These are phyloP conservation scores for Metschnikowia arizonensis DNA, from an alignment of 805 yeast species.

Conservation along the genomic window DNA sequence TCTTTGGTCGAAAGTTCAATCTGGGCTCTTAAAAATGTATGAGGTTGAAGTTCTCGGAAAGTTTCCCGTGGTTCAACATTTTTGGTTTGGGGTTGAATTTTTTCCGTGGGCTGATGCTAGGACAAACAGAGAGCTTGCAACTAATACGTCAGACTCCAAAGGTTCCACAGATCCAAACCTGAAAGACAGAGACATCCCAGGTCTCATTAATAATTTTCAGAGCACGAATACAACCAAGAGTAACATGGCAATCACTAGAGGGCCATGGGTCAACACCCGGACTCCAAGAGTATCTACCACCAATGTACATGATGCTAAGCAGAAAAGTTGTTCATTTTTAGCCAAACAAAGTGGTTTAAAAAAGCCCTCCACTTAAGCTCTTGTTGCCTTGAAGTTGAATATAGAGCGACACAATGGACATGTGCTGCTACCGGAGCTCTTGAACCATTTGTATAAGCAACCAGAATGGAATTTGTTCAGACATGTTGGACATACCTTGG, in stretches of 20 bases:
- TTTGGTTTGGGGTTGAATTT: conserved; percentile 60
- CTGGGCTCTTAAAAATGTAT: conserved; percentile 96
- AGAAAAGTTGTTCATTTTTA: not conserved
- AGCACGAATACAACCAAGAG: conserved; percentile 28
- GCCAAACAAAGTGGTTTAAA: not conserved
- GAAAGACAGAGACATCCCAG: conserved; percentile 12
- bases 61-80: conserved; percentile 92
- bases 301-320: not conserved
- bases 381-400: conserved; percentile 41
- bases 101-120: conserved; percentile 20
- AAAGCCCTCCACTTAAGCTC: conserved; percentile 12
- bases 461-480: conserved; percentile 92
- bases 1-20: conserved; percentile 80
- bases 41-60: conserved; percentile 87
- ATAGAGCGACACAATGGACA: conserved; percentile 90
- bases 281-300: not conserved
- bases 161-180: not conserved
- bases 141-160: not conserved
- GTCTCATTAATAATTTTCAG: conserved; percentile 21
- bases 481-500: conserved; percentile 85
- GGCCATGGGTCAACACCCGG: conserved; percentile 34
- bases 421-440: conserved; percentile 84
- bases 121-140: conserved; percentile 10
- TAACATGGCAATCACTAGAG: conserved; percentile 35
- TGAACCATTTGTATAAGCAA: conserved; percentile 95